phyloP scores from a whole-genome alignment of 1,284 basidiomycete genomes.

The Blastosporella zonata region DNA sequence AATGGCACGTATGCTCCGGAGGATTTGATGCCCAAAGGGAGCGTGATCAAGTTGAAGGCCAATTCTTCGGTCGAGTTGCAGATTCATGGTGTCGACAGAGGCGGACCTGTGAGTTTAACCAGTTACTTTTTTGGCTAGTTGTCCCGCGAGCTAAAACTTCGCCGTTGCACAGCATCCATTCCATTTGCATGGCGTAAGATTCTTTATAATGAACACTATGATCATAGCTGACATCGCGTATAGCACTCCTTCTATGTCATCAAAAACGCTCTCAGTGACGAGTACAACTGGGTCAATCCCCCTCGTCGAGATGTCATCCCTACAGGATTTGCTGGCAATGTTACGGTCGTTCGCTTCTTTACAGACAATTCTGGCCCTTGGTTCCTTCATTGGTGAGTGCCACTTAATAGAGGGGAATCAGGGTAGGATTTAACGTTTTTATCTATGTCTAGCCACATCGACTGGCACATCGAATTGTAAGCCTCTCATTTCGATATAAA shows the following conservation, averaged over 20 bases:
- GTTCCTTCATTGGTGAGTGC: conserved; percentile 39
- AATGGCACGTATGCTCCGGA: conserved; percentile 22
- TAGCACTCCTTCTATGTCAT: conserved; percentile 34
- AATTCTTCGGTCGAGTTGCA: conserved; percentile 27
- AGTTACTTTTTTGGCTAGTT: no score
- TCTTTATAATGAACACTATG: conserved; percentile 1
- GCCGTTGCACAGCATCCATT: conserved; percentile 30
- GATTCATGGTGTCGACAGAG: conserved; percentile 23
- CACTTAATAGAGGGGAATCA: conserved; percentile 1
- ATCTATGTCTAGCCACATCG: conserved; percentile 25
- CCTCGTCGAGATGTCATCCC: conserved; percentile 28
- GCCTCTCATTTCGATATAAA: not conserved
- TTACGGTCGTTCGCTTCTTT: conserved; percentile 29
- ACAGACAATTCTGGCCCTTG: conserved; percentile 41
- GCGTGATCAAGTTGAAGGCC: conserved; percentile 22
- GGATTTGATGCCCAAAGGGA: conserved; percentile 23
- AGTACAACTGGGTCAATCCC: conserved; percentile 34
- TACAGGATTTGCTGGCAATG: conserved; percentile 22
- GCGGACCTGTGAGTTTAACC: conserved; percentile 20
- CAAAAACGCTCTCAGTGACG: conserved; percentile 28
- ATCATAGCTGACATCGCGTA: not conserved
- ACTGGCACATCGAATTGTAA: conserved; percentile 30
- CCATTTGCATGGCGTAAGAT: conserved; percentile 31
- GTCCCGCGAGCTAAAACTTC: no score
- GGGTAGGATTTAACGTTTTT: not conserved